phyloP scores from a whole-genome alignment of 2,329 filamentous ascomycete species.

The Colletotrichum costaricense region DNA sequence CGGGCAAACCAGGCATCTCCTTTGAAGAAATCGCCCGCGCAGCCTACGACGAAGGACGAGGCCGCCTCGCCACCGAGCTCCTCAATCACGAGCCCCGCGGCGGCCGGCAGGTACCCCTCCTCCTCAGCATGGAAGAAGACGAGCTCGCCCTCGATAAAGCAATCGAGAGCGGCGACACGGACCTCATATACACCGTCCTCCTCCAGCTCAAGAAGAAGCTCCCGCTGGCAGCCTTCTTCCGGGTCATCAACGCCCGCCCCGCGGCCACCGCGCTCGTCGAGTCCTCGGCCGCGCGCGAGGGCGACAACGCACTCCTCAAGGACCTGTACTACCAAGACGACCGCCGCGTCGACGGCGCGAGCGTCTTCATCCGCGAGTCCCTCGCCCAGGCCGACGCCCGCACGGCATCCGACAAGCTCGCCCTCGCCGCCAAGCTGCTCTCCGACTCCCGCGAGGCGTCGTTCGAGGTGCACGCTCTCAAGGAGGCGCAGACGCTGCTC shows the following conservation, averaged over 20 bases:
- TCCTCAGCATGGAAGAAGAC: conserved; percentile 96
- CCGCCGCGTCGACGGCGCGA: conserved; percentile 86
- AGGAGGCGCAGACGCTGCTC: conserved; percentile 83
- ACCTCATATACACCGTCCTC: conserved; percentile 90
- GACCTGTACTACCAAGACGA: conserved; percentile 99
- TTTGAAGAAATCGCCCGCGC: conserved; percentile 94
- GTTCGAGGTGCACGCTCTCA: conserved; percentile 79
- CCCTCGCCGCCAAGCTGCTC: conserved; percentile 85
- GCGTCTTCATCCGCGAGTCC: conserved; percentile 87
- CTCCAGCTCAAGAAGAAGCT: conserved; percentile 90
- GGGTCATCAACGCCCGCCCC: conserved; percentile 86
- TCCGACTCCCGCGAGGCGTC: conserved; percentile 83
- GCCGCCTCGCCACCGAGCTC: conserved; percentile 88
- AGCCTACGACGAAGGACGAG: conserved; percentile 92
- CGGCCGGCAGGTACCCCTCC: conserved; percentile 93
- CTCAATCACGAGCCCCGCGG: conserved; percentile 94
- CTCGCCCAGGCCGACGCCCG: conserved; percentile 77
- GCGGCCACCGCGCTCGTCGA: conserved; percentile 92
- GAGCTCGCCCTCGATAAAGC: conserved; percentile 96
- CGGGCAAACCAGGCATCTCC: conserved; percentile 90
- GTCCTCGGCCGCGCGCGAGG: conserved; percentile 75
- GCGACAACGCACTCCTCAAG: conserved; percentile 85
- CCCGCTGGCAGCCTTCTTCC: conserved; percentile 91
- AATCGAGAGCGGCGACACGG: conserved; percentile 93
- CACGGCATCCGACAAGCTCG: conserved; percentile 84